Base-by-base conservation (phyloP, 148 eudicot genomes). In the Silene uniflora region DNA sequence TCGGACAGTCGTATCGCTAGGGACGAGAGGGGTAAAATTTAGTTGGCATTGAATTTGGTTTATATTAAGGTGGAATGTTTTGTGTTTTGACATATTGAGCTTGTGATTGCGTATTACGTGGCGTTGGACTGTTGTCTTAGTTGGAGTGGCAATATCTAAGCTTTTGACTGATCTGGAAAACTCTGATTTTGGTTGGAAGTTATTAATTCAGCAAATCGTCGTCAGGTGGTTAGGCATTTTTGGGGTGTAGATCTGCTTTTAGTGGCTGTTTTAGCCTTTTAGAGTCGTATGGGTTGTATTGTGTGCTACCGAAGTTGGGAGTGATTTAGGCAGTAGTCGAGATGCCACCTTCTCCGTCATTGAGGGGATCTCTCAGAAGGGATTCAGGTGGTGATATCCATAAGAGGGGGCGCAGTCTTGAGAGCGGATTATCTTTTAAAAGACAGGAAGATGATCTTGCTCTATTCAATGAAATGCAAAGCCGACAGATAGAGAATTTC, bases 361-460 rank as follows among this genome's bases (percentile, higher is more conserved):
- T 82, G 78, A 89, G 94, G 76, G 76, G 81, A 65, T 94, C 98
- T 29, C 97, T 93, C 0, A 84, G 87, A 59, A 82, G 89, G 89
- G 91, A 82, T 80, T 61, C 79, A 35, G 82, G 79, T 70, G 84
- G 78, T 56, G 97, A 88, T 46, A 88, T 81, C 80, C 97, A 95
- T 82, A 90, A 86, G 86, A 89, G 97, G 80, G 96, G 97, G 66
- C 86, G 84, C 10, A 95, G 99, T 89, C 86, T 92, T 44, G 99
- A 89, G 82, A 82, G 85, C 64, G 88, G 91, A 46, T 80, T 86
- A 63, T 81, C 82, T 63, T 79, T 80, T 66, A 85, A 76, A 69
- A 90, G 88, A 67, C 89, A 79, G 79, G 99, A 92, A 62, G 99
- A 92, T 49, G 96, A 95, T 86, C 99, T 95, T 77, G 83, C 89